Evolutionary conservation across 2,329 filamentous ascomycete genomes (phyloP), one percentile per base, ranked within the genome.

Genomic region (Geosmithia morbida): DNA sequence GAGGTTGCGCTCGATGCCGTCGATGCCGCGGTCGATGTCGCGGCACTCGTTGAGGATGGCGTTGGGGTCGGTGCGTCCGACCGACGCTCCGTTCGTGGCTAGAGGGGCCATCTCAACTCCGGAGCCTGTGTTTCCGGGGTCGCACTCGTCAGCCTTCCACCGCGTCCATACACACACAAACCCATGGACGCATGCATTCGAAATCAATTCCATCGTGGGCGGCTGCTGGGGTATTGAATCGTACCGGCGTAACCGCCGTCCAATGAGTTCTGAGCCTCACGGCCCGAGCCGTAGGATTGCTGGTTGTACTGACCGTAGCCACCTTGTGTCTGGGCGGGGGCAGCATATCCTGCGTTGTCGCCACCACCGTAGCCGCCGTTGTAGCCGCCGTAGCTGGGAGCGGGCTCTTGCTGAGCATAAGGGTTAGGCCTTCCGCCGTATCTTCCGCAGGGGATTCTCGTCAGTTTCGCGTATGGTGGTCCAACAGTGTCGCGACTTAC

Each of bases 31-130:
- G 61, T 88, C 83, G 61, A 96, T 84, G 43, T 86, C 80, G 50
- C 79, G 77, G 67, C 87, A 92, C 62, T 92, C 83, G 67, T 94
- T 87, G 50, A 96, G 75, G 54, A 94, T 84, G 48, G 77, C 77
- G 60, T 87, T 88, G 42, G 84, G 79, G 62, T 88, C 78, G 55
- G 65, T 57, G 45, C 63, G 61, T 41, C 61, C 70, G 46, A 72
- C 71, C 45, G 65, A 64, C 46, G 67, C 58, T 45, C 67, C 70
- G 50, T 72, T 74, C 51, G 74, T 72, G 43, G 70, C 63, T 43
- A 85, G 72, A 13, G 82, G 74, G 44, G 77, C 75, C 81, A 88
- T 85, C 66, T 89, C 85, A 55, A 87, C 79, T 55, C 75, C 72
- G 56, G 66, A 61, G 42, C 64, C 68, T 67, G 54, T 26, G 1